Evolutionary conservation across 177 flowering plant species (phyloP), one percentile per base, ranked within the genome.

Genomic region (Vitis hybrid): DNA sequence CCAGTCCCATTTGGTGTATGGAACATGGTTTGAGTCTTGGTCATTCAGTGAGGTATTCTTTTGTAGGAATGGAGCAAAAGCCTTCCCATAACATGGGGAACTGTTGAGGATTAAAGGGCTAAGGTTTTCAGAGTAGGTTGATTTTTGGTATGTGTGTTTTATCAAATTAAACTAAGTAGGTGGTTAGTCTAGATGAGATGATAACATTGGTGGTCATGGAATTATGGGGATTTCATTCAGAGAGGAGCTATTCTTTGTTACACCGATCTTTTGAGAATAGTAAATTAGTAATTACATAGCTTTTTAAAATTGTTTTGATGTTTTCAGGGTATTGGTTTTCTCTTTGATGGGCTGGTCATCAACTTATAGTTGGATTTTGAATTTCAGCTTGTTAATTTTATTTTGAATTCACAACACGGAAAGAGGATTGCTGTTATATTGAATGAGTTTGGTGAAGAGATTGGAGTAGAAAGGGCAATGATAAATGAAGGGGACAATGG

Each of bases 381-480:
- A 46, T 49, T 67, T 53, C 84, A 95, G 98, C 83, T 95, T 64
- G 96, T 95, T 67, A 95, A 89, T 80, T 77, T 83, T 72, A 78
- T 95, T 20, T 72, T 95, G 82, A 91, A 88, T 68, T 81, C 87
- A 1, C 87, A 93, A 79, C 99, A 95, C 57, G 96, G 98, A 71
- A 93, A 90, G 88, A 90, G 84, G 79, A 93, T 95, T 66, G 99
- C 99, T 14, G 97, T 95, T 48, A 95, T 95, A 51, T 76, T 95
- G 83, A 95, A 95, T 63, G 98, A 95, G 85, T 95, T 93, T 76
- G 99, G 99, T 9, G 98, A 95, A 68, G 99, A 95, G 80, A 85
- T 95, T 71, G 99, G 99, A 54, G 98, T 95, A 0, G 99, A 93
- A 74, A 85, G 98, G 66, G 99, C 98, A 4, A 91, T 95, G 99